Conservation (phyloP, 345 rosid species). For the Citrus cavaleriei region DNA sequence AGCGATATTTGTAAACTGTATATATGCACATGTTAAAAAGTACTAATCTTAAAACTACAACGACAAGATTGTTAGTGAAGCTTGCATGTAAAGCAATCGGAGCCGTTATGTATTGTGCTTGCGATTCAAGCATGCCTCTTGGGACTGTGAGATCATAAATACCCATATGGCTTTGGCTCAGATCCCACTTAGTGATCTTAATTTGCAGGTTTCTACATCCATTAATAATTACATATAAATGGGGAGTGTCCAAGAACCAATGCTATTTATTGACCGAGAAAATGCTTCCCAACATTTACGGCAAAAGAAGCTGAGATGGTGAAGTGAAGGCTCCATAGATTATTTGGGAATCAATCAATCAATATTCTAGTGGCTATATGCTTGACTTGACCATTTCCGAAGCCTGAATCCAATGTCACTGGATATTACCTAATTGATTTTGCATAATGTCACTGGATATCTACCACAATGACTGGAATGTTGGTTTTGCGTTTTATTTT, state of each 20-base stretch:
- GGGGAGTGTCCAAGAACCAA: slow-evolving; percentile 8
- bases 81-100: neutral
- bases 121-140: neutral
- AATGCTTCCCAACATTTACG: neutral
- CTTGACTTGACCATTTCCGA: too few species aligned
- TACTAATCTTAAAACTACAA: too few species aligned
- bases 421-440: too few species aligned
- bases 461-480: too few species aligned
- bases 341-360: neutral
- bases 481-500: neutral
- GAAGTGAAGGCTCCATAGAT: neutral
- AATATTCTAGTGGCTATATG: neutral
- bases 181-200: neutral
- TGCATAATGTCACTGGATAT: too few species aligned
- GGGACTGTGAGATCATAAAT: neutral
- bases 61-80: neutral
- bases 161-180: neutral
- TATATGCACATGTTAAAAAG: too few species aligned
- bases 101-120: neutral
- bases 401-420: too few species aligned
- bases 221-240: neutral
- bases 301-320: neutral
- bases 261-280: neutral
- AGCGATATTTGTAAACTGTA: too few species aligned
- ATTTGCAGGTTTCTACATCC: neutral